Evolutionary conservation across 2,329 filamentous ascomycete species (phyloP), one percentile per base, ranked within the genome.

Genomic region (Fusarium anguioides): DNA sequence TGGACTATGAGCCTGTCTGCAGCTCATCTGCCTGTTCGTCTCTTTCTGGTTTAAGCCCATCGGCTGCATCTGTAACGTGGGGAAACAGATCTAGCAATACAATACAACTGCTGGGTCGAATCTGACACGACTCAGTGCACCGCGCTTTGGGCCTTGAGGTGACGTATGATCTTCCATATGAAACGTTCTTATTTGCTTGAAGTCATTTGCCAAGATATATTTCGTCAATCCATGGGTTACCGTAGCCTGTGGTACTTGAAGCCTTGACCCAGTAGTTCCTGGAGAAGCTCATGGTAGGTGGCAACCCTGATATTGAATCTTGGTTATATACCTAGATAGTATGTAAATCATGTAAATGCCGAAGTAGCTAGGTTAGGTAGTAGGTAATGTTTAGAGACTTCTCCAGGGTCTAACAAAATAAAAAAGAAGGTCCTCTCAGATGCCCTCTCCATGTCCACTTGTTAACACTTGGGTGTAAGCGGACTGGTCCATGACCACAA

Each of bases 71-170:
- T 64, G 24, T 35, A 64, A 63, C 59, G 51, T 58, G 60, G 60
- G 59, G 60, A 64, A 51, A 24, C 31, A 37, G 58, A 64, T 63
- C 50, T 61, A 64, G 54, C 37, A 61, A 64, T 66, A 50, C 29
- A 41, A 48, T 61, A 37, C 29, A 29, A 35, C 46, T 66, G 37
- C 20, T 61, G 23, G 39, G 66, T 48, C 27, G 31, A 39, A 56
- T 52, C 63, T 63, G 46, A 49, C 57, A 51, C 45, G 42, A 66
- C 50, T 66, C 27, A n/a, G 39, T 48, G 29, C 37, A 35, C 36
- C 35, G 24, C n/a, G 29, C 20, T 27, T n/a, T 60, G 18, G 15
- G 18, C 23, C 21, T 40, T 15, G 29, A 39, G 27, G 35, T 64
- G 37, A 50, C 39, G 42, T 37, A 40, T 37, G 11, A 41, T 58